Evolutionary conservation across 2,329 filamentous ascomycete genomes (phyloP), one percentile per base, ranked within the genome.

Genomic region (Phialophora chinensis): DNA sequence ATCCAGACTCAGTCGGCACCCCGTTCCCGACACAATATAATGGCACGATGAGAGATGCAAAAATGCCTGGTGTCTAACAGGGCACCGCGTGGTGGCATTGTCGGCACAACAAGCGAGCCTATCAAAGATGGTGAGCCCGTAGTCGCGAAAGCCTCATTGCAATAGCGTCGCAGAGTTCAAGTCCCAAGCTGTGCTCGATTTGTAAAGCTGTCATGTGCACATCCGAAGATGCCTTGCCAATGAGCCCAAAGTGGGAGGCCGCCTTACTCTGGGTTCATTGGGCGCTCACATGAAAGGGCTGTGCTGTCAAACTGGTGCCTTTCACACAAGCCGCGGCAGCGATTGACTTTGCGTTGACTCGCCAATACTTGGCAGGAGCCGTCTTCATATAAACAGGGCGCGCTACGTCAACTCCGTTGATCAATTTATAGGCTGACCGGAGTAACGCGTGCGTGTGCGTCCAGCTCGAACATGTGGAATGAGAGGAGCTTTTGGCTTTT

Each of bases 41-140:
- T 17, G 12, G 25, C 17, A 44, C n/a, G 38, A 44, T 20, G 17
- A 23, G 29, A 59, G 54, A 27, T 11, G 53, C 62, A 44, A 52
- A 35, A 33, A 20, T 53, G 62, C 62, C 62, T 63, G 53, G 62
- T 58, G 38, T 52, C n/a, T 25, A 29, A 52, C 20, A 17, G 49
- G 49, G 20, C 20, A 52, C 49, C 25, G 20, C 38, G 14, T 14
- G 17, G 25, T 52, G 49, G 49, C 49, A 52, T 52, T 23, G 49
- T 23, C 20, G 49, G 49, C 25, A 52, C 49, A 23, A 23, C 17
- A 44, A 44, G 20, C 20, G 49, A 52, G 49, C 49, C 49, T 52
- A 52, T 52, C 23, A 52, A 29, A 27, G 23, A 27, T 52, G 23
- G 49, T 5, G 10, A 27, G 49, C 20, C 23, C 5, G 49, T 17